Percentiles rank a stretch among this genome's conserved stretches.
Evolutionary conservation across 495 filamentous ascomycete genomes (phyloP).

Genomic region (Neurospora hispaniola): DNA sequence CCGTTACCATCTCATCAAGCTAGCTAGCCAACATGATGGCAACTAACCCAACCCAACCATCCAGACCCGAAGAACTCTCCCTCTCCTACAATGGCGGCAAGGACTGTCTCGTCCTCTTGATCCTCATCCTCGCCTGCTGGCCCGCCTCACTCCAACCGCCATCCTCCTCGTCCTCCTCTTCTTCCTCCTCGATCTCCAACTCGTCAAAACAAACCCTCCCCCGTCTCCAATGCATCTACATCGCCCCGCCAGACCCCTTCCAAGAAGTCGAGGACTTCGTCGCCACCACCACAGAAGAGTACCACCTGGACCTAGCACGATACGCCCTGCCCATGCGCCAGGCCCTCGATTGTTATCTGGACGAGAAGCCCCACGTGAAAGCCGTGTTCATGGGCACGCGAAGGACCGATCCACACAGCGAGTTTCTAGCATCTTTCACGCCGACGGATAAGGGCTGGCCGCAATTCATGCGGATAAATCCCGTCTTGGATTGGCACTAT

Average conservation of each 20-base stretch:
- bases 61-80: conserved; percentile 64
- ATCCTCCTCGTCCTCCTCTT: not conserved
- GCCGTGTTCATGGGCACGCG: conserved; percentile 91
- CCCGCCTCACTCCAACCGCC: conserved; percentile 18
- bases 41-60: not conserved
- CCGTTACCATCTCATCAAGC: not conserved
- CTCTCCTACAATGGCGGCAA: conserved; percentile 97
- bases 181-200: too few relatives aligned
- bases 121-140: conserved; percentile 73
- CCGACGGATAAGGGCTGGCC: conserved; percentile 87
- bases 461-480: conserved; percentile 82
- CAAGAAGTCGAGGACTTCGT: conserved; percentile 80
- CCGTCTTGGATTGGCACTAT: conserved; percentile 96
- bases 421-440: conserved; percentile 49
- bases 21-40: not conserved
- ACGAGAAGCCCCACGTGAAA: conserved; percentile 48
- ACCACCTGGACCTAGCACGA: conserved; percentile 65
- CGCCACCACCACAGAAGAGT: conserved; percentile 43
- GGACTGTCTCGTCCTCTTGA: conserved; percentile 89
- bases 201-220: not conserved
- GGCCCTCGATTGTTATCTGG: conserved; percentile 69
- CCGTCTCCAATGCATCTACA: conserved; percentile 73
- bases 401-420: conserved; percentile 86
- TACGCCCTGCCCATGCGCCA: conserved; percentile 70
- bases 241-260: conserved; percentile 72